Base-by-base conservation (phyloP, 257 asterid species). In the Nicotiana knightiana region DNA sequence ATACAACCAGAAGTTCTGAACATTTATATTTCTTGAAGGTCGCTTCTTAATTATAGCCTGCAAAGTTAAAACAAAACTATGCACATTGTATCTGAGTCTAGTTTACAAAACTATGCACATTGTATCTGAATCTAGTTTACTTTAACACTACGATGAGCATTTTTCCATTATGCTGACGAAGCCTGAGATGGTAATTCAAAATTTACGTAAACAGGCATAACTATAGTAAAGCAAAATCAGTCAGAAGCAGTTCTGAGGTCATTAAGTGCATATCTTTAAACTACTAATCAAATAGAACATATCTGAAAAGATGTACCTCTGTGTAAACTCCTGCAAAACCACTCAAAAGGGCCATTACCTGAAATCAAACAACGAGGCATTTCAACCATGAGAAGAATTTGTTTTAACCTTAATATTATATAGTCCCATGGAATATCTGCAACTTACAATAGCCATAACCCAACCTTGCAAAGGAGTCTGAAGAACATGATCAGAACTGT, bases 271-370 rank as follows among this genome's bases (percentile, higher is more conserved):
- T 15, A 13, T 26, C 16, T 48, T 46, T 15, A 35, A 37, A 59
- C 61, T 84, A 67, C 81, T 58, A 70, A 37, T 28, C 82, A 53
- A 79, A 37, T 16, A 63, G 33, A 18, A 82, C 68, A 76, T 61
- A 79, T 61, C 67, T 28, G 75, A 18, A 76, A 61, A 17, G 66
- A 81, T 85, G 89, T 88, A 96, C 99, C 99, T 96, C 99, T 5
- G 99, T 96, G 90, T 94, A 96, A 76, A 96, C 99, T 89, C 99
- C 99, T 82, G 98, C 99, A 91, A 96, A 96, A 85, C 99, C 99
- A 89, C 99, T 96, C 78, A 96, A 96, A 90, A 94, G 97, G 82
- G 99, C 99, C 99, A 96, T 96, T 73, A 92, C 80, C 99, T 96
- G 97, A 80, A 85, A 89, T 82, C 58, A 77, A 43, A 65, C 48